Evolutionary conservation across 2,329 filamentous ascomycete genomes (phyloP), one percentile per base, ranked within the genome.

Genomic region (Clonostachys rhizophaga): DNA sequence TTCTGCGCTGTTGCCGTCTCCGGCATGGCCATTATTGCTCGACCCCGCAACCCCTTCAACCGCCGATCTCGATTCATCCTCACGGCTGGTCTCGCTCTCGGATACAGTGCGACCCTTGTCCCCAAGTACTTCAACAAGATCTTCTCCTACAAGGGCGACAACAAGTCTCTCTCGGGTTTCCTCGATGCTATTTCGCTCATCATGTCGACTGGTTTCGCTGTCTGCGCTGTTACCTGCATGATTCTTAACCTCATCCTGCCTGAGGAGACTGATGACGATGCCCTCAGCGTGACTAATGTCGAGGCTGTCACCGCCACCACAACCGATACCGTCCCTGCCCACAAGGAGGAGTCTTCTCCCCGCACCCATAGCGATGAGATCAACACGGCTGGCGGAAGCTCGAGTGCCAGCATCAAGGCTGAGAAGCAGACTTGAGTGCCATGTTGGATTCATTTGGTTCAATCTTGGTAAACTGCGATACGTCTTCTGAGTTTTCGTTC

Each of bases 1-100:
- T 94, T 91, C 69, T 78, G 76, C 49, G 79, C 86, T 5, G 89
- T 94, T 6, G 83, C 87, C 2, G 84, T 90, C 2, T 87, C 84
- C 0, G 89, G 89, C 55, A 81, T 94, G 50, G 78, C 86, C 43
- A 91, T 94, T 55, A 83, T 94, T 52, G 74, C 79, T 5, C 79
- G 81, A 16, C 34, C 47, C 14, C 78, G 78, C 35, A 80, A 87
- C 3, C 76, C 81, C 0, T 91, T 92, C 61, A 90, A 80, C n/a
- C 79, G 89, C 36, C 82, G 89, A 45, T 91, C 87, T 57, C 78
- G 89, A 20, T 94, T 94, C 68, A 88, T 94, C 57, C 75, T 94
- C 11, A 91, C 89, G 0, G 85, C 87, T 0, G 81, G 84, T 0
- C 70, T 94, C 34, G 76, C 87, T 0, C 69, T 92, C 30, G 89